Conservation (phyloP, 805 yeast genomes). For the Millerozyma miso region DNA sequence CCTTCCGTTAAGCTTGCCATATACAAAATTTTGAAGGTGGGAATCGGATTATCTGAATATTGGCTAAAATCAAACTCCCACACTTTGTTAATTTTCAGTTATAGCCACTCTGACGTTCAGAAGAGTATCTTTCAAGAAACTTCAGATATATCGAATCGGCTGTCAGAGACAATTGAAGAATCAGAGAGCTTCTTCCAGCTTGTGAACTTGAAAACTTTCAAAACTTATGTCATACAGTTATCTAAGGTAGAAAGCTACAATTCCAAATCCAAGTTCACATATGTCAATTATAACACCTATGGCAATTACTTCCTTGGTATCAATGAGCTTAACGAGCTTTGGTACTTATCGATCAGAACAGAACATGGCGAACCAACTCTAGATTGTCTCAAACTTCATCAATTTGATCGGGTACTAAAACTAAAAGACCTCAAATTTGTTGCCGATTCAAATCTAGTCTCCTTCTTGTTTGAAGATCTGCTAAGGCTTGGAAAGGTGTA, state of each 20-base stretch:
- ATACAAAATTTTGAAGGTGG: constrained; percentile 30
- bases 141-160: no score
- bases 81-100: constrained; percentile 29
- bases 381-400: background rate
- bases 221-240: constrained; percentile 23
- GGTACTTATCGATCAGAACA: constrained; percentile 15
- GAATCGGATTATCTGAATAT: constrained; percentile 24
- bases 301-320: constrained; percentile 26
- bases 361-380: background rate
- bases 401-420: background rate
- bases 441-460: constrained; percentile 18
- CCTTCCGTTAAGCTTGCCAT: constrained; percentile 26
- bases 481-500: constrained; percentile 8
- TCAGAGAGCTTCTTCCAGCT: constrained; percentile 23
- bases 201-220: constrained; percentile 28
- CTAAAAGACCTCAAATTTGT: constrained; percentile 15
- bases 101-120: constrained; percentile 8
- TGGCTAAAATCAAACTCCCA: constrained; percentile 40
- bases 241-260: constrained; percentile 28
- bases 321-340: constrained; percentile 21
- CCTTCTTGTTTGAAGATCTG: constrained; percentile 9
- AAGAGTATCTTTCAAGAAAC: constrained; percentile 1
- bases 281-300: constrained; percentile 21
- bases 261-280: constrained; percentile 10
- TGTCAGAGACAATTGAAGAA: background rate